phyloP scores from a whole-genome alignment of 805 yeast genomes.

The Candida tibetensis region DNA sequence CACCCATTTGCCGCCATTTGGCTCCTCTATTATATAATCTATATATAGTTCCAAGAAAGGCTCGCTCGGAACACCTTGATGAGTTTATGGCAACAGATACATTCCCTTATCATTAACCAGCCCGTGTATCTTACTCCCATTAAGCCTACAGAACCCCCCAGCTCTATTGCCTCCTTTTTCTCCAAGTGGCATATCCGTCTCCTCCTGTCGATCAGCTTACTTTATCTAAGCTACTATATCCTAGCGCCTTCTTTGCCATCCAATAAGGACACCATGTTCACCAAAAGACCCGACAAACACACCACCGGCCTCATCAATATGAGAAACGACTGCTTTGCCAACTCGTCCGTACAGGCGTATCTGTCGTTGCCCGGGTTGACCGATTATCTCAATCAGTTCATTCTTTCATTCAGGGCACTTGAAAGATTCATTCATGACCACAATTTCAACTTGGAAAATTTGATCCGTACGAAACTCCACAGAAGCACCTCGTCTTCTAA shows the following conservation, averaged over 20 bases:
- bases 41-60: too few species aligned
- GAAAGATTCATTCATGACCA: slow-evolving; percentile 15
- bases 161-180: slow-evolving; percentile 1
- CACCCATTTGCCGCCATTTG: too few species aligned
- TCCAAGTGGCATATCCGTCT: neutral
- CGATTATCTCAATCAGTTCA: slow-evolving; percentile 49
- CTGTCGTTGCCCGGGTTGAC: slow-evolving; percentile 60
- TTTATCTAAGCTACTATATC: slow-evolving; percentile 9
- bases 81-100: neutral
- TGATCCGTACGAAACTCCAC: slow-evolving; percentile 9
- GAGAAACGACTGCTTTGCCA: slow-evolving; percentile 90
- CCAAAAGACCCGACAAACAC: slow-evolving; percentile 62
- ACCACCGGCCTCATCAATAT: slow-evolving; percentile 83
- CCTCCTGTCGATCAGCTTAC: slow-evolving; percentile 1
- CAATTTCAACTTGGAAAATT: slow-evolving; percentile 17
- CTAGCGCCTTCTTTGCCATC: slow-evolving; percentile 12
- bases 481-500: slow-evolving; percentile 1
- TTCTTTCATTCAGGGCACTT: slow-evolving; percentile 25
- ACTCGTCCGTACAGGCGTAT: slow-evolving; percentile 80
- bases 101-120: neutral
- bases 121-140: neutral
- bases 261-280: slow-evolving; percentile 30
- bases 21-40: too few species aligned
- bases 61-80: too few species aligned
- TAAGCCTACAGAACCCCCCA: neutral